A percentile compares a stretch with the other conserved stretches of the same genome.
These are phyloP conservation scores for Acanthamoeba lenticulata DNA, from an alignment of 208 protist species.

Conservation along the genomic window DNA sequence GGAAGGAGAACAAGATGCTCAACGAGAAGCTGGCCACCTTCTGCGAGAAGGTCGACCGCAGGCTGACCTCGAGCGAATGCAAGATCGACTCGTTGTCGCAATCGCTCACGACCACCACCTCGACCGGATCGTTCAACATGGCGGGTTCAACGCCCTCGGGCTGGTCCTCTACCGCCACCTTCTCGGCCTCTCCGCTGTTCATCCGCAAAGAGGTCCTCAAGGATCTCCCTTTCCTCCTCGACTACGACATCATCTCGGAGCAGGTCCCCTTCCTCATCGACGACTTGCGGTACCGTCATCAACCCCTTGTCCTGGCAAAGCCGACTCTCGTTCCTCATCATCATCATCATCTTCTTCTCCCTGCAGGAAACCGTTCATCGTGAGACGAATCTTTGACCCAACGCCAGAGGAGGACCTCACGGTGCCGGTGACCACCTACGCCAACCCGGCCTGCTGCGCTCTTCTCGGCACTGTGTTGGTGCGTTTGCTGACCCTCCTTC, in stretches of 20 bases:
- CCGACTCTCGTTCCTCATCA: too few species aligned
- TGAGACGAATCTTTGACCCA: constrained; percentile 1
- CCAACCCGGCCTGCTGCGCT: background rate
- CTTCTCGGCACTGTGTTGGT: background rate
- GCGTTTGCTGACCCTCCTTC: too few species aligned
- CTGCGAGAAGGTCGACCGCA: constrained; percentile 20
- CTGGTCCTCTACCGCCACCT: background rate
- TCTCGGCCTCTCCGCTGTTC: background rate
- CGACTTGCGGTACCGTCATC: background rate
- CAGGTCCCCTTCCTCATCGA: constrained; percentile 8
- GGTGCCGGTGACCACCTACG: background rate
- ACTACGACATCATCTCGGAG: constrained; percentile 16
- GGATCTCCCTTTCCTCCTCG: background rate
- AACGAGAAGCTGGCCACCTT: background rate
- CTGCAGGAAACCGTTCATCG: constrained; percentile 8
- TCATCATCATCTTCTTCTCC: too few species aligned
- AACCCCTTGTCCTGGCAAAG: too few species aligned
- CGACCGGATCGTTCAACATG: background rate
- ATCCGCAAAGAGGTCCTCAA: constrained; percentile 16
- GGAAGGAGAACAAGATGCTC: background rate
- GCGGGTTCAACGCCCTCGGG: background rate
- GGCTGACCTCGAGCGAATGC: background rate
- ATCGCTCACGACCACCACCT: background rate
- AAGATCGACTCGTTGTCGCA: background rate
- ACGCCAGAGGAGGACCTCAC: constrained; percentile 14